A percentile compares a stretch with the other conserved stretches of the same genome.
Conservation (phyloP, 2,329 filamentous ascomycete species). For the Colletotrichum sp. region DNA sequence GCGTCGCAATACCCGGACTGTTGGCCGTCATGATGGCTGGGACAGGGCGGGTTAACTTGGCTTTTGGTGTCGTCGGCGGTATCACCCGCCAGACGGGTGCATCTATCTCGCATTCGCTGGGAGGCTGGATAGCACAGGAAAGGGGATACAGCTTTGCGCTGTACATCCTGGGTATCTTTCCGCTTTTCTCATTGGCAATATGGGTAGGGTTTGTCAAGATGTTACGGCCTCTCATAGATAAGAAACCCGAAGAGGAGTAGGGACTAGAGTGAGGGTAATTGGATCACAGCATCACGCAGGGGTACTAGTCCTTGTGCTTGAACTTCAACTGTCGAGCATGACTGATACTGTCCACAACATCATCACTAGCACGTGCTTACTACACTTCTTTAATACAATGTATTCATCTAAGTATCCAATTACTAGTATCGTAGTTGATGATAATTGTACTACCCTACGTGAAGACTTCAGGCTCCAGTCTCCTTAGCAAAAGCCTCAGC, state of each 20-base stretch:
- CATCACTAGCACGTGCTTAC: neutral
- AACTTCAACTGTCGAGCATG: rapidly evolving
- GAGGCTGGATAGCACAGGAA: constrained; percentile 6
- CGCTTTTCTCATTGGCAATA: neutral
- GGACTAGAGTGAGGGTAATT: neutral
- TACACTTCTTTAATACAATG: neutral
- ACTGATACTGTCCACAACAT: rapidly evolving
- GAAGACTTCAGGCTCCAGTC: neutral
- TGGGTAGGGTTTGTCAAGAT: constrained; percentile 2
- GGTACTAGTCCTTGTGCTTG: neutral
- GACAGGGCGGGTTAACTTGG: neutral
- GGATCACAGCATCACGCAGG: neutral
- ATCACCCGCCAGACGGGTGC: constrained; percentile 11
- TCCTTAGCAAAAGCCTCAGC: neutral
- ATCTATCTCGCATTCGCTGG: constrained; percentile 2
- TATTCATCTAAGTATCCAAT: neutral
- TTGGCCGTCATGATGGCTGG: constrained; percentile 13
- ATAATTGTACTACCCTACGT: neutral
- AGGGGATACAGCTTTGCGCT: constrained; percentile 11
- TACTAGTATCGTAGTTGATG: neutral
- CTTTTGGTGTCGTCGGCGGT: constrained; percentile 8
- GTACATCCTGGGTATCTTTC: constrained; percentile 5
- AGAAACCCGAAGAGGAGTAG: neutral
- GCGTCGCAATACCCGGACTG: constrained; percentile 8
- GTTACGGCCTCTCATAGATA: constrained; percentile 1